Evolutionary conservation across 2,329 filamentous ascomycete genomes (phyloP).

Genomic region (Paraconiothyrium brasiliense): DNA sequence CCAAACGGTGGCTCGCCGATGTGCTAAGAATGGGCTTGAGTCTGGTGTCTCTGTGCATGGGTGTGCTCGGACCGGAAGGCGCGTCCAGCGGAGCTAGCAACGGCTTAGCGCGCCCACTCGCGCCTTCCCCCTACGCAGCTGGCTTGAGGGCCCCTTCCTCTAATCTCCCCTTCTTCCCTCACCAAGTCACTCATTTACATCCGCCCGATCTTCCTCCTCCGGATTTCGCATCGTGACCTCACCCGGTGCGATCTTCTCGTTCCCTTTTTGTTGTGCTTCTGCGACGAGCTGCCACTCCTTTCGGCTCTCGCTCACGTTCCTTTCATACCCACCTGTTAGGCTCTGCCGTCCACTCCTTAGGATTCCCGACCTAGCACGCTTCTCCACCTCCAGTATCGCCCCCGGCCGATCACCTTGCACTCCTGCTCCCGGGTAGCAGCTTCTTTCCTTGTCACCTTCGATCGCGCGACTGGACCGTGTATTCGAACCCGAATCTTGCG

Average conservation of each 20-base stretch:
- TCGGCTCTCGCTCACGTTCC: slow-evolving; percentile 53
- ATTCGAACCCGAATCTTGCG: slow-evolving; percentile 33
- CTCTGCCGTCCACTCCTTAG: slow-evolving; percentile 53
- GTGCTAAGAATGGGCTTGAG: slow-evolving; percentile 25
- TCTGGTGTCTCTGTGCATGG: slow-evolving; percentile 24
- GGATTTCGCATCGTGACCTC: slow-evolving; percentile 48
- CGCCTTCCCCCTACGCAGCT: slow-evolving; percentile 34
- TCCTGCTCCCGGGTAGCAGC: slow-evolving; percentile 51
- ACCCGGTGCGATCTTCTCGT: slow-evolving; percentile 49
- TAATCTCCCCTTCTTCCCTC: slow-evolving; percentile 46
- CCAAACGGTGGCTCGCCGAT: slow-evolving; percentile 32
- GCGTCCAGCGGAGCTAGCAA: slow-evolving; percentile 20
- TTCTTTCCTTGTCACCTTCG: slow-evolving; percentile 42
- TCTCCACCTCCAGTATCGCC: slow-evolving; percentile 45
- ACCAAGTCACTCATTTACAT: slow-evolving; percentile 47
- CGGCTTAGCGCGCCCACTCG: slow-evolving; percentile 23
- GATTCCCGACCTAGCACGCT: slow-evolving; percentile 33
- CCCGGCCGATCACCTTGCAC: slow-evolving; percentile 46
- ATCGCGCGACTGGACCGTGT: slow-evolving; percentile 49
- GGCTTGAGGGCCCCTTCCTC: slow-evolving; percentile 42
- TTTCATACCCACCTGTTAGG: slow-evolving; percentile 45
- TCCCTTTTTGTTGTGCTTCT: slow-evolving; percentile 51
- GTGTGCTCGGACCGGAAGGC: slow-evolving; percentile 21
- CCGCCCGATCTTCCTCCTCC: slow-evolving; percentile 43
- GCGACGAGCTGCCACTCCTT: slow-evolving; percentile 55